phyloP scores from a whole-genome alignment of 2,329 filamentous ascomycete species.

The Pseudocercospora musae region DNA sequence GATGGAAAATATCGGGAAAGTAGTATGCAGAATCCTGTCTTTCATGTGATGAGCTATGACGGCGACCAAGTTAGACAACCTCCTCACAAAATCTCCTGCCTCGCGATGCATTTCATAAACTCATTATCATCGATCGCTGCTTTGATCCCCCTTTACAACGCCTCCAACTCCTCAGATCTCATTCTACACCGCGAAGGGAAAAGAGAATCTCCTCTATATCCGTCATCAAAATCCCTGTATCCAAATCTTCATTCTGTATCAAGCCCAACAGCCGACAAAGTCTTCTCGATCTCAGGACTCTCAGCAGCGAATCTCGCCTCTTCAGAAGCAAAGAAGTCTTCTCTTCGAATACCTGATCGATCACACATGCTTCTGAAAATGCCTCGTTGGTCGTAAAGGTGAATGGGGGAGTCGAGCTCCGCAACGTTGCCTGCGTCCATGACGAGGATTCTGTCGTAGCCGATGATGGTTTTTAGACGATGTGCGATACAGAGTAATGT shows the following conservation, averaged over 20 bases:
- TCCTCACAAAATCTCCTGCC: background rate
- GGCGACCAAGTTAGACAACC: no score
- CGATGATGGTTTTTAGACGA: slow-evolving; percentile 84
- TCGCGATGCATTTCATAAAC: background rate
- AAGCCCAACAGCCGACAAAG: slow-evolving; percentile 24
- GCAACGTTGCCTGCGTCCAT: slow-evolving; percentile 89
- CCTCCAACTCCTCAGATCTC: background rate
- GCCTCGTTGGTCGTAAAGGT: slow-evolving; percentile 68
- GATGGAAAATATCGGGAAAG: no score
- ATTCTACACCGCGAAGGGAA: background rate
- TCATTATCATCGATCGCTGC: background rate
- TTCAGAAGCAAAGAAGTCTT: slow-evolving; percentile 44
- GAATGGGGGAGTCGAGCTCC: slow-evolving; percentile 75
- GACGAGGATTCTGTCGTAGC: slow-evolving; percentile 90
- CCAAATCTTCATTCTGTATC: background rate
- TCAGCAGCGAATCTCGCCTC: slow-evolving; percentile 29
- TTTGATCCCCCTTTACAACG: background rate
- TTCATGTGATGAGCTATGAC: background rate
- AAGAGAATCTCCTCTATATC: no score
- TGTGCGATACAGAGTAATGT: slow-evolving; percentile 92
- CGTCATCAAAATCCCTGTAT: background rate
- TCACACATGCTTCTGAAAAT: slow-evolving; percentile 93
- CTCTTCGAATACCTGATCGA: slow-evolving; percentile 67
- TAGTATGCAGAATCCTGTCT: background rate
- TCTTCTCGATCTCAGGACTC: slow-evolving; percentile 28